These are phyloP conservation scores for Talaromyces sp. DNA, from an alignment of 2,329 filamentous ascomycete species.

Conservation along the genomic window DNA sequence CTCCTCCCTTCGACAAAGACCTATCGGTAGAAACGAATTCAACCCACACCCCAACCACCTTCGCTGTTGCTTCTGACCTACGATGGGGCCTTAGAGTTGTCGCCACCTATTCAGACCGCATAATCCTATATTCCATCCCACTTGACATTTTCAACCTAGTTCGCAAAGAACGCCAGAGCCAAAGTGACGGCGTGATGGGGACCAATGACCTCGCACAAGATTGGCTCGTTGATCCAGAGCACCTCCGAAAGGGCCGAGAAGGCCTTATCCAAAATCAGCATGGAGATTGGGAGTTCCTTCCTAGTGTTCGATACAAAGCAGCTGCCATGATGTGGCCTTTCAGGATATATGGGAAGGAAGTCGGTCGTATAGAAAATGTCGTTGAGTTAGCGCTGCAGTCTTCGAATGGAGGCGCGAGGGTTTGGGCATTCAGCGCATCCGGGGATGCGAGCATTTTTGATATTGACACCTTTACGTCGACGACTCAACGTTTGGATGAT, in stretches of 20 bases:
- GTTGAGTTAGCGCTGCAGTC: conserved; percentile 56
- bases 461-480: conserved; percentile 39
- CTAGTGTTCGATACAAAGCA: conserved; percentile 39
- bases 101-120: conserved; percentile 54
- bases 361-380: conserved; percentile 50
- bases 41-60: conserved; percentile 52
- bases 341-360: conserved; percentile 52
- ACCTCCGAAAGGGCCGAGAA: conserved; percentile 29
- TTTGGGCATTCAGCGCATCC: conserved; percentile 56
- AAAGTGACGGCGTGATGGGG: conserved; percentile 37
- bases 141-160: conserved; percentile 55
- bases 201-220: conserved; percentile 37
- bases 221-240: conserved; percentile 35
- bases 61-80: conserved; percentile 60
- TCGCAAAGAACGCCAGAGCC: conserved; percentile 35
- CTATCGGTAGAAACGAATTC: conserved; percentile 14
- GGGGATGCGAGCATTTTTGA: conserved; percentile 53
- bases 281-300: conserved; percentile 45
- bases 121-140: conserved; percentile 66
- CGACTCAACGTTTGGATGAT: conserved; percentile 11
- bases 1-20: conserved; percentile 38
- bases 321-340: conserved; percentile 52
- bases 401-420: conserved; percentile 44
- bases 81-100: conserved; percentile 61
- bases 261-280: conserved; percentile 39